phyloP scores from a whole-genome alignment of 306 rosid species.

The Coriaria nepalensis region DNA sequence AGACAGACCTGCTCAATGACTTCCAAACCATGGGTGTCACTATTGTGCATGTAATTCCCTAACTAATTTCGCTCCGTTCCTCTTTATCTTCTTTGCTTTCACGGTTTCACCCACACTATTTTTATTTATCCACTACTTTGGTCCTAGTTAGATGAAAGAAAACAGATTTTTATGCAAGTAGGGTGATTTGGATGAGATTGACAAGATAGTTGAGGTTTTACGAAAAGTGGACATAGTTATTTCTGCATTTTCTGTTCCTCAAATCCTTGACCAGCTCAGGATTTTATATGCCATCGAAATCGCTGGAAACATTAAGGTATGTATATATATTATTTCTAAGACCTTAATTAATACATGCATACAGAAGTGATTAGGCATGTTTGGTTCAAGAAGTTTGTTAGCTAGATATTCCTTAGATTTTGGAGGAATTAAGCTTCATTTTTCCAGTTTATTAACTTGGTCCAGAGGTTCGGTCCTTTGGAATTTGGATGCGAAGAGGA shows the following conservation, averaged over 20 bases:
- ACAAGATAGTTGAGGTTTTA: constrained; percentile 15
- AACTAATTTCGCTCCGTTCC: too few relatives aligned
- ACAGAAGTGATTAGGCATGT: too few relatives aligned
- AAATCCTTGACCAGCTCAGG: constrained; percentile 20
- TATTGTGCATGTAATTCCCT: constrained; percentile 7
- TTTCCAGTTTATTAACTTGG: not conserved
- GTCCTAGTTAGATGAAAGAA: not conserved
- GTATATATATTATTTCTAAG: not conserved
- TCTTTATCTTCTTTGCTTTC: not conserved
- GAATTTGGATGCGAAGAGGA: constrained; percentile 33
- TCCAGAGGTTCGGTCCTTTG: constrained; percentile 31
- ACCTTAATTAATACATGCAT: too few relatives aligned
- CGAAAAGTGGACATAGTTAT: constrained; percentile 25
- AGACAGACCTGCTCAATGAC: constrained; percentile 9
- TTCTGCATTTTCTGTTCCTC: constrained; percentile 16
- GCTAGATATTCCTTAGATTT: too few relatives aligned
- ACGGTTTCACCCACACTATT: not conserved
- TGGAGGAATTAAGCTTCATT: too few relatives aligned
- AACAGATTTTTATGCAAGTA: not conserved
- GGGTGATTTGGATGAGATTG: constrained; percentile 23
- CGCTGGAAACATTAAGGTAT: constrained; percentile 22
- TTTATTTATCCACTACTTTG: not conserved
- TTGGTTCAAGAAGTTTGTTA: too few relatives aligned
- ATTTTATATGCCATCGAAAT: constrained; percentile 24
- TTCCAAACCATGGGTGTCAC: constrained; percentile 23